A percentile compares a stretch with the other conserved stretches of the same genome.
Evolutionary conservation across 768 basidiomycete genomes (phyloP).

Genomic region (Lactifluus pinguis): DNA sequence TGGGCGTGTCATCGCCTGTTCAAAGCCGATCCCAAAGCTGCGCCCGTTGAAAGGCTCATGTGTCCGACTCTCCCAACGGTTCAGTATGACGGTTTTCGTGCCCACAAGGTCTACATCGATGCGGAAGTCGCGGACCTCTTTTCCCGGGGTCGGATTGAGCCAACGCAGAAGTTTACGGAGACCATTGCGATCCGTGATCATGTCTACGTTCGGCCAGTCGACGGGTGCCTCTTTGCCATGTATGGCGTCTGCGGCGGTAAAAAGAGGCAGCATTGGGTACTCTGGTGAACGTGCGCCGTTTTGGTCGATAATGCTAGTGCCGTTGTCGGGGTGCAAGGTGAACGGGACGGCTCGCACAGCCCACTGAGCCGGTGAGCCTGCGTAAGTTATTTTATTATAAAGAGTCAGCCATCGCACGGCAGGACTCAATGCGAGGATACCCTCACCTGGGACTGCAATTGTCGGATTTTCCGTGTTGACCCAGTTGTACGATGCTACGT

Average conservation of each 20-base stretch:
- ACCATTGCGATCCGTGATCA: conserved; percentile 57
- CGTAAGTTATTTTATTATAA: background rate
- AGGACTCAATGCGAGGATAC: background rate
- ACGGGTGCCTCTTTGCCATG: conserved; percentile 20
- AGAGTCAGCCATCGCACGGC: background rate
- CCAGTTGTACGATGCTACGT: too few relatives aligned
- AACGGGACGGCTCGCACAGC: conserved; percentile 36
- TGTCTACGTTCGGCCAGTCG: conserved; percentile 33
- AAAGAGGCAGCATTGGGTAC: conserved; percentile 15
- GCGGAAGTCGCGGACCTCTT: conserved; percentile 45
- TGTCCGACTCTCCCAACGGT: conserved; percentile 44
- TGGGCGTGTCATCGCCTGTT: conserved; percentile 42
- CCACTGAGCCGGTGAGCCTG: conserved; percentile 58
- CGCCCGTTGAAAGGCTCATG: conserved; percentile 24
- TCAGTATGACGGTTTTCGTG: conserved; percentile 47
- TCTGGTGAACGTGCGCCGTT: too few relatives aligned
- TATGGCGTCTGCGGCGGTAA: conserved; percentile 45
- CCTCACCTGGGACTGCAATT: conserved; percentile 24
- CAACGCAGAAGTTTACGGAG: conserved; percentile 58
- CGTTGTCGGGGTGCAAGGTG: too few relatives aligned
- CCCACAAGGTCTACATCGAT: conserved; percentile 63
- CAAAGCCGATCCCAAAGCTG: conserved; percentile 53
- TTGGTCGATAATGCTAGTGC: too few relatives aligned
- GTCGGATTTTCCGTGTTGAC: too few relatives aligned
- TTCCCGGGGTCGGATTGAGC: conserved; percentile 27